phyloP scores from a whole-genome alignment of 169 alveolate species.

The Cryptosporidium andersoni region DNA sequence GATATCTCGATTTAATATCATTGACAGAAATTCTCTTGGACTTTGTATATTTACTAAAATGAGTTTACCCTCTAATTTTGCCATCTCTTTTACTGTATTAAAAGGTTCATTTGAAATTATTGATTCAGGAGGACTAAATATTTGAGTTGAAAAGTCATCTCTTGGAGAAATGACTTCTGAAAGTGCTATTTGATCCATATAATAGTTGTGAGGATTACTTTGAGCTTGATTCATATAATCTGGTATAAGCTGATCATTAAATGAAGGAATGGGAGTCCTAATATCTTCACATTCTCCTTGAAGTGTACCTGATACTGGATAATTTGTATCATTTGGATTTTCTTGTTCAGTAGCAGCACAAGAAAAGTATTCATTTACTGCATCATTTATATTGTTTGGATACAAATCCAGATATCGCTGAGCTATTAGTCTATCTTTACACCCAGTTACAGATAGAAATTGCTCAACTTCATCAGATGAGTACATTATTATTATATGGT shows the following conservation, averaged over 20 bases:
- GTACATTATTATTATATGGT: slow-evolving; percentile 1
- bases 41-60: slow-evolving; percentile 60
- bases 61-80: slow-evolving; percentile 13
- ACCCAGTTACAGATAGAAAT: slow-evolving; percentile 23
- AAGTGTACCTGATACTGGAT: not conserved
- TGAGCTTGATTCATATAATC: not conserved
- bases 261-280: slow-evolving; percentile 67
- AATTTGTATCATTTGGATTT: not conserved
- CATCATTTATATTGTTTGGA: slow-evolving; percentile 52
- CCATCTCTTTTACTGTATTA: slow-evolving; percentile 47
- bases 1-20: slow-evolving; percentile 61
- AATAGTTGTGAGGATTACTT: not conserved
- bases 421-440: slow-evolving; percentile 29
- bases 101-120: slow-evolving; percentile 46
- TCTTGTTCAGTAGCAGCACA: slow-evolving; percentile 20
- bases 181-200: not conserved
- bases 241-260: slow-evolving; percentile 65
- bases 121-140: slow-evolving; percentile 55
- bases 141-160: slow-evolving; percentile 55
- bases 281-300: not conserved
- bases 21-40: slow-evolving; percentile 44
- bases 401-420: slow-evolving; percentile 48
- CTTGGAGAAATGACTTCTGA: slow-evolving; percentile 6
- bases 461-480: slow-evolving; percentile 27
- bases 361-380: slow-evolving; percentile 58